These are phyloP conservation scores for Vitis hybrid DNA, from an alignment of 177 flowering plant species.

Conservation along the genomic window DNA sequence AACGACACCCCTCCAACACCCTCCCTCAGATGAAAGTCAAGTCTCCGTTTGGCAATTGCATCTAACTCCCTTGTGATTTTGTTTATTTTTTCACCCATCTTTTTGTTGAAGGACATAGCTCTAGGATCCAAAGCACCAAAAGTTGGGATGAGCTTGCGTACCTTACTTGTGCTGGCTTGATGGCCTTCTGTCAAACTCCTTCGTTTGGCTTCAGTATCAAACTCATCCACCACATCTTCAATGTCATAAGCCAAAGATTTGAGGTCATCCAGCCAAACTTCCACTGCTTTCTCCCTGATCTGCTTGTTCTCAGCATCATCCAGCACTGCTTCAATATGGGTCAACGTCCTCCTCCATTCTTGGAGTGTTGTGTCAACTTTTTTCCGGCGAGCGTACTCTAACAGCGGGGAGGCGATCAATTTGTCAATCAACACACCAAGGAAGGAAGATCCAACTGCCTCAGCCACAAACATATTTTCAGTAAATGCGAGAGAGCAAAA, in stretches of 20 bases:
- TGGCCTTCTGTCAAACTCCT: background rate
- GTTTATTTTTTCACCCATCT: background rate
- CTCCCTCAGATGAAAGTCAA: constrained; percentile 5
- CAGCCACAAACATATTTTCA: background rate
- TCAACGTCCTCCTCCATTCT: background rate
- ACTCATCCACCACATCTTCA: constrained; percentile 24
- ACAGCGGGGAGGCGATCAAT: background rate
- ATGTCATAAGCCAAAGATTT: constrained; percentile 20
- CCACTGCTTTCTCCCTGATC: background rate
- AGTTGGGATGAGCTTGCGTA: background rate
- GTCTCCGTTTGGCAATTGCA: constrained; percentile 3
- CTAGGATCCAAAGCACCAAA: background rate
- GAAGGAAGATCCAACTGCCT: background rate
- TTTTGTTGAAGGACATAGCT: background rate
- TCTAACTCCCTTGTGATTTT: constrained; percentile 16
- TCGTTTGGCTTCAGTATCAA: constrained; percentile 8
- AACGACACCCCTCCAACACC: background rate
- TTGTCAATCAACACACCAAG: background rate
- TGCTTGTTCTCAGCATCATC: constrained; percentile 17
- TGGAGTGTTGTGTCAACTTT: background rate
- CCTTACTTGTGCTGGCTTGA: background rate
- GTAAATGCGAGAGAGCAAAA: no score
- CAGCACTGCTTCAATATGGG: constrained; percentile 1
- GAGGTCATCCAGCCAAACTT: constrained; percentile 12
- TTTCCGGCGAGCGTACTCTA: background rate